Percentiles rank a stretch among this genome's conserved stretches.
Evolutionary conservation across 257 asterid species (phyloP).

Genomic region (Penstemon barbatus): DNA sequence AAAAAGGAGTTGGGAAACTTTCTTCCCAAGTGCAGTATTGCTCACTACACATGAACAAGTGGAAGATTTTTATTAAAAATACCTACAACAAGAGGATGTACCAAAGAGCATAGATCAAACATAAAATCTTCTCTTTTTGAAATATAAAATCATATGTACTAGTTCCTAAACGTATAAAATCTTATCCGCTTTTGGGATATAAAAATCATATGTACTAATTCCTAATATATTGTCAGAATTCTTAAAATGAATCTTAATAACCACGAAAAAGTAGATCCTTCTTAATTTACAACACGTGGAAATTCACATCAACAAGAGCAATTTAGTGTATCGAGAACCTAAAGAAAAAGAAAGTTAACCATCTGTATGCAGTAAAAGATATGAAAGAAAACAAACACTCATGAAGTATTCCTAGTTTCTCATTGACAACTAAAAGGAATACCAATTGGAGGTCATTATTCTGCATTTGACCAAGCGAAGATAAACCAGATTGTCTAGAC

Average conservation of each 20-base stretch:
- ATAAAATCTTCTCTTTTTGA: no score
- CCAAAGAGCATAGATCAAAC: no score
- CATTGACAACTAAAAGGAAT: conserved; percentile 17
- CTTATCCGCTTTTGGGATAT: no score
- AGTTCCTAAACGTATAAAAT: no score
- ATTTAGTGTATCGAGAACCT: conserved; percentile 15
- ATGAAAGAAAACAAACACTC: conserved; percentile 12
- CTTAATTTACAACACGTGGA: not conserved
- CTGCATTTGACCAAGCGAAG: conserved; percentile 67
- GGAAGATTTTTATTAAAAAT: no score
- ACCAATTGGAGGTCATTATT: conserved; percentile 66
- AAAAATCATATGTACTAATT: not conserved
- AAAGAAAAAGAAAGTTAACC: conserved; percentile 14
- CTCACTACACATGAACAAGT: no score
- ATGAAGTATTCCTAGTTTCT: conserved; percentile 21
- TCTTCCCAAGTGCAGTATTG: no score
- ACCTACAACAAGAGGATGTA: no score
- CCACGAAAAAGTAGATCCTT: not conserved
- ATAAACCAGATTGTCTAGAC: conserved; percentile 86
- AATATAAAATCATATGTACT: no score
- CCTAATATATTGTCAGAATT: conserved; percentile 3
- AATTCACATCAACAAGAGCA: conserved; percentile 7
- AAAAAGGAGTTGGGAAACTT: no score
- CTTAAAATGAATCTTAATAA: not conserved
- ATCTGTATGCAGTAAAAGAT: conserved; percentile 3